Evolutionary conservation across 2,329 filamentous ascomycete species (phyloP).

Genomic region (Monosporascus sp.): DNA sequence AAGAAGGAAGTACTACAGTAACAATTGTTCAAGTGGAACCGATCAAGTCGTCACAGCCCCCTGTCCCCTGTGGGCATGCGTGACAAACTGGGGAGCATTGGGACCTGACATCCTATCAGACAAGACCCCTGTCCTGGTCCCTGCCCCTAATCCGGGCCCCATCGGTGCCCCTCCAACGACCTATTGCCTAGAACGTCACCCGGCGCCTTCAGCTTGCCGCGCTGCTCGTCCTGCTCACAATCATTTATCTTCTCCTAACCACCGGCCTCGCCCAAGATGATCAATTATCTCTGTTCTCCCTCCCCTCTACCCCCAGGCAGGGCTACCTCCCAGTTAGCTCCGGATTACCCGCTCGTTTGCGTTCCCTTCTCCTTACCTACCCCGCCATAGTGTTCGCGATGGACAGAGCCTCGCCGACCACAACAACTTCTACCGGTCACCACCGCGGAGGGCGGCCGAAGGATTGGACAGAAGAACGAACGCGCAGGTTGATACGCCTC

Average conservation of each 20-base stretch:
- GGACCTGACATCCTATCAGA: not conserved
- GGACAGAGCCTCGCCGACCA: constrained; percentile 23
- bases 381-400: constrained; percentile 6
- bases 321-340: not conserved
- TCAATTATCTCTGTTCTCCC: not conserved
- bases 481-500: constrained; percentile 49
- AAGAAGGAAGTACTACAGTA: too few species aligned
- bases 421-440: constrained; percentile 15
- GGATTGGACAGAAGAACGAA: constrained; percentile 49
- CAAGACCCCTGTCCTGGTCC: not conserved
- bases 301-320: not conserved
- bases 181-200: not conserved
- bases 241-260: not conserved
- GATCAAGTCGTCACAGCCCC: not conserved
- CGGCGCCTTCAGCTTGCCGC: not conserved
- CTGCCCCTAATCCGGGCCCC: not conserved
- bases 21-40: too few species aligned
- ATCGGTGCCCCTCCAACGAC: not conserved
- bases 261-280: not conserved
- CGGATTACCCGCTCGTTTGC: not conserved
- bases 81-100: not conserved
- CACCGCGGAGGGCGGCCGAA: constrained; percentile 45
- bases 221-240: not conserved
- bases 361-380: not conserved
- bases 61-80: not conserved